Evolutionary conservation across 23 red algal genomes (phyloP).

Genomic region (Rhodosorus marinus): DNA sequence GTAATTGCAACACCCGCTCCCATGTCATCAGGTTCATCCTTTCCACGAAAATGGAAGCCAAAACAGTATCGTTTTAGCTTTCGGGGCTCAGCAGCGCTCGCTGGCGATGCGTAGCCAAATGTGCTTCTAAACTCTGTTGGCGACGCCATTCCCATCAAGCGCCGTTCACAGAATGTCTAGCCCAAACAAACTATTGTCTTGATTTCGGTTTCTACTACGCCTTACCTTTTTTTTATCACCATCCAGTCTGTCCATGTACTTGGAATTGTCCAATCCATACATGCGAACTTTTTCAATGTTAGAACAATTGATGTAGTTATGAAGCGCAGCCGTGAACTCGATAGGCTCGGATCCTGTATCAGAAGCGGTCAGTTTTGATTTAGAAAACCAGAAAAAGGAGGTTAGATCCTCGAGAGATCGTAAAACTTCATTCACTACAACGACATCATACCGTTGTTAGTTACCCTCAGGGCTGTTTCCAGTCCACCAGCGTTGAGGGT

Average conservation of each 20-base stretch:
- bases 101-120: too few species aligned
- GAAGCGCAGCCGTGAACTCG: constrained; percentile 69
- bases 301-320: constrained; percentile 76
- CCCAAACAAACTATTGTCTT: background rate
- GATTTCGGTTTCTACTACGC: background rate
- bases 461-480: constrained; percentile 46
- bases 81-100: too few species aligned
- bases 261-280: constrained; percentile 57
- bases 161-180: background rate
- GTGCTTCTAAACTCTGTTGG: too few species aligned
- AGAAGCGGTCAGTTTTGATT: too few species aligned
- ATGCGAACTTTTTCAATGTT: constrained; percentile 38
- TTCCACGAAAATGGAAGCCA: too few species aligned
- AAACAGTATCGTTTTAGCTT: too few species aligned
- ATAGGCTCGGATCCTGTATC: constrained; percentile 49
- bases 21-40: constrained; percentile 23
- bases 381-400: too few species aligned
- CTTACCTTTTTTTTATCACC: constrained; percentile 17
- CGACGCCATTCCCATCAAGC: too few species aligned
- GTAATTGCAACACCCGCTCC: constrained; percentile 40
- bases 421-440: too few species aligned
- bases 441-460: too few species aligned
- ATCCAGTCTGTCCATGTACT: constrained; percentile 37
- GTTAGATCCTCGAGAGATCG: too few species aligned
- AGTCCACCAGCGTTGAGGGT: constrained; percentile 53